These are phyloP conservation scores for Prunella vulgaris DNA, from an alignment of 257 asterid genomes.

Conservation along the genomic window DNA sequence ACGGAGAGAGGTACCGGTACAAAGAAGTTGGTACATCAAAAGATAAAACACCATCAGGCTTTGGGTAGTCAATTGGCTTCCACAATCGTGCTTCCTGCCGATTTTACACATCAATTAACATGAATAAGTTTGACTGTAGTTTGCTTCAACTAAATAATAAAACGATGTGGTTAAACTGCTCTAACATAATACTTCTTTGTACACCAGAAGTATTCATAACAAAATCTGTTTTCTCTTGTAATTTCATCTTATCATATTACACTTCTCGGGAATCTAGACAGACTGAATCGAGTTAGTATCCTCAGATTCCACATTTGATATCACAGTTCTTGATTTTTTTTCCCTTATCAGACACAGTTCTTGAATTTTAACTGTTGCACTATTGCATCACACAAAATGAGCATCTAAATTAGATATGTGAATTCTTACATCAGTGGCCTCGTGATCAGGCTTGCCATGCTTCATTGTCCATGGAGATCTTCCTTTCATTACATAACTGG, in stretches of 20 bases:
- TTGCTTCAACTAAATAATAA: not conserved
- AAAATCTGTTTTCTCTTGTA: not conserved
- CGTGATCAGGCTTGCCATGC: slow-evolving; percentile 95
- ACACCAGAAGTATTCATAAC: not conserved
- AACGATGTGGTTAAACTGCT: not conserved
- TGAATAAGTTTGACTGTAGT: not conserved
- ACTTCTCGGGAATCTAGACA: not conserved
- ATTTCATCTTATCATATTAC: not conserved
- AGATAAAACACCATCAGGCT: slow-evolving; percentile 82
- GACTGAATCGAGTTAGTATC: not conserved
- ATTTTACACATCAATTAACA: slow-evolving; percentile 22
- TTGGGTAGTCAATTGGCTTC: slow-evolving; percentile 69
- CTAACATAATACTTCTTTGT: not conserved
- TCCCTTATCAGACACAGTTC: not conserved
- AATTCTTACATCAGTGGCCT: slow-evolving; percentile 65
- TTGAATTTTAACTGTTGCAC: not conserved
- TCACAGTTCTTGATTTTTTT: too few relatives aligned
- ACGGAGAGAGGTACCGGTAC: slow-evolving; percentile 55
- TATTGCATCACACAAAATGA: not conserved
- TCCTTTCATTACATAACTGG: slow-evolving; percentile 80
- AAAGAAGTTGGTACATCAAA: slow-evolving; percentile 84
- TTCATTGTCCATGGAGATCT: slow-evolving; percentile 86
- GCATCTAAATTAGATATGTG: not conserved
- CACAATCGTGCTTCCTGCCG: slow-evolving; percentile 65
- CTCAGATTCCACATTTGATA: not conserved